Percentiles rank a stretch among this genome's conserved stretches.
Evolutionary conservation across 768 basidiomycete genomes (phyloP).

Genomic region (Auricularia cornea): DNA sequence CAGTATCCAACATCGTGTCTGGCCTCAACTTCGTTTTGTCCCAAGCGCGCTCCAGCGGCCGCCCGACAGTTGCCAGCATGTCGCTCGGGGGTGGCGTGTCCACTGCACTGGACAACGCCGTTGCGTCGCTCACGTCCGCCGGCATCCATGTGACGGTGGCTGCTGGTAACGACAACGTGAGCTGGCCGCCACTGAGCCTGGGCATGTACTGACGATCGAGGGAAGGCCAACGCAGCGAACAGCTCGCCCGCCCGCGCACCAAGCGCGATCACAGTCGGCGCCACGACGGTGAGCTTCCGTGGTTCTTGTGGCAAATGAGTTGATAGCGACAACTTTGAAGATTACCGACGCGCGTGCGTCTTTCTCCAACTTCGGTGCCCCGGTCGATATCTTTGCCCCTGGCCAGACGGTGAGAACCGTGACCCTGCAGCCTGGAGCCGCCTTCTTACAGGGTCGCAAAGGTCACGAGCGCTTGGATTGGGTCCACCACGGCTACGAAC

Average conservation of each 20-base stretch:
- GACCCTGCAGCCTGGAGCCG: neutral
- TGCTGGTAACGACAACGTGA: constrained; percentile 28
- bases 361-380: constrained; percentile 37
- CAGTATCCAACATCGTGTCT: constrained; percentile 14
- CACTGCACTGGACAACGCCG: constrained; percentile 26
- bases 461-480: constrained; percentile 12
- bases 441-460: neutral
- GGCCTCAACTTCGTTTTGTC: constrained; percentile 26
- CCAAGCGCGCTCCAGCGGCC: constrained; percentile 14
- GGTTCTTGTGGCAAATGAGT: neutral
- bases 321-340: too few species aligned
- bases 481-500: constrained; percentile 22
- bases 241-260: constrained; percentile 30
- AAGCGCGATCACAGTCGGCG: constrained; percentile 32
- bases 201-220: constrained; percentile 10
- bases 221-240: constrained; percentile 13
- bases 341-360: constrained; percentile 27
- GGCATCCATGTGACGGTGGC: constrained; percentile 28
- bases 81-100: constrained; percentile 27
- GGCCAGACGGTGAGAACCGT: constrained; percentile 26
- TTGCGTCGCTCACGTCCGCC: constrained; percentile 20
- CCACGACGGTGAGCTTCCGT: constrained; percentile 14
- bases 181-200: too few species aligned
- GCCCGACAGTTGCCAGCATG: constrained; percentile 32
- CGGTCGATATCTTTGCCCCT: constrained; percentile 35